Percentiles rank a stretch among this genome's conserved stretches.
These are phyloP conservation scores for Mayamaea pseudoterrestris DNA, from an alignment of 108 stramenopile species.

Conservation along the genomic window DNA sequence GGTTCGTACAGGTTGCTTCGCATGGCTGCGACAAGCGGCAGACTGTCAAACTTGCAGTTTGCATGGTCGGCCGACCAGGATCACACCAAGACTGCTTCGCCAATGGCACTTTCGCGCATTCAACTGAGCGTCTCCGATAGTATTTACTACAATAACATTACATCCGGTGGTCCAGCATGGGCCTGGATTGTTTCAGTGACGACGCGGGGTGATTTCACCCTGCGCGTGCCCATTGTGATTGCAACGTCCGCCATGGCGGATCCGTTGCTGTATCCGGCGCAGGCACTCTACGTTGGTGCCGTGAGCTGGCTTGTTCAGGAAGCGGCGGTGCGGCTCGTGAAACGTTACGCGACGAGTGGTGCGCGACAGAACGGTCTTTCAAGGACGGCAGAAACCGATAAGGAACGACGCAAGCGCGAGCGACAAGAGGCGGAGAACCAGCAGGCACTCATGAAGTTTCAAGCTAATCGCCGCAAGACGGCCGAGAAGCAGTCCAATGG, in stretches of 20 bases:
- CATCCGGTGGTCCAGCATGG: too few species aligned
- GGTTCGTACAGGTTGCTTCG: too few species aligned
- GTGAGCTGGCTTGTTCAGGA: slow-evolving; percentile 1
- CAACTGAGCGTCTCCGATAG: too few species aligned
- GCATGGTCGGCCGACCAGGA: too few species aligned
- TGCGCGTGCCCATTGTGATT: slow-evolving; percentile 6
- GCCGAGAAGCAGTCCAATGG: slow-evolving; percentile 44
- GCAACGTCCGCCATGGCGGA: not conserved
- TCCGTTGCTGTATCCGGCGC: not conserved
- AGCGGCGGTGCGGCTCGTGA: not conserved
- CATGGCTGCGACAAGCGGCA: too few species aligned
- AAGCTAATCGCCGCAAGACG: slow-evolving; percentile 29
- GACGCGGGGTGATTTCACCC: slow-evolving; percentile 4
- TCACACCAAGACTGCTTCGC: too few species aligned
- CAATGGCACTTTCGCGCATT: too few species aligned
- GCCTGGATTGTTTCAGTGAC: slow-evolving; percentile 9
- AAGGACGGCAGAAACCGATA: not conserved
- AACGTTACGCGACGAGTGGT: not conserved
- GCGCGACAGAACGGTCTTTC: not conserved
- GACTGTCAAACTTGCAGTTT: too few species aligned
- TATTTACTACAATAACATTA: too few species aligned
- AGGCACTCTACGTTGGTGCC: not conserved
- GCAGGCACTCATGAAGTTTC: slow-evolving; percentile 32
- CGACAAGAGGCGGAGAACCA: slow-evolving; percentile 42
- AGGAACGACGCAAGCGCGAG: slow-evolving; percentile 22